Percentiles rank a stretch among this genome's conserved stretches.
These are phyloP conservation scores for Aspergillus pseudonomiae DNA, from an alignment of 2,329 filamentous ascomycete species.

Conservation along the genomic window DNA sequence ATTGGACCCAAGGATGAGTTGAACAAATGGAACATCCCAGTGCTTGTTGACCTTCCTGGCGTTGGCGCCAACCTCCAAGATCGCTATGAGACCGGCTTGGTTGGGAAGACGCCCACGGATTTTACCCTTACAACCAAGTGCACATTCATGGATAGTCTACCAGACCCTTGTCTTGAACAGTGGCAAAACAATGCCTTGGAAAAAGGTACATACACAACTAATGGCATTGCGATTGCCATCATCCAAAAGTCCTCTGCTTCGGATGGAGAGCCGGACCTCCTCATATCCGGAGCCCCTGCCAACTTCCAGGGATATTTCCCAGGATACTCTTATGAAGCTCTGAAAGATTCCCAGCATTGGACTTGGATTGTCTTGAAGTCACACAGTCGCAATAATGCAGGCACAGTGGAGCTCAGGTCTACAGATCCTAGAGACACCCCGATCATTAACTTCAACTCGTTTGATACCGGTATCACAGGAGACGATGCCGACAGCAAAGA, in stretches of 20 bases:
- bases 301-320: slow-evolving; percentile 57
- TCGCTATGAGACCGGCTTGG: slow-evolving; percentile 59
- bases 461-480: slow-evolving; percentile 38
- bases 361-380: slow-evolving; percentile 59
- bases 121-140: slow-evolving; percentile 36
- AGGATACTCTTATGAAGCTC: slow-evolving; percentile 46
- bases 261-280: slow-evolving; percentile 54
- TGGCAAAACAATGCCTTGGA: slow-evolving; percentile 44
- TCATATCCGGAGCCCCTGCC: slow-evolving; percentile 59
- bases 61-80: slow-evolving; percentile 67
- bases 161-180: slow-evolving; percentile 48
- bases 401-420: slow-evolving; percentile 63
- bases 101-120: slow-evolving; percentile 46
- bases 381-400: slow-evolving; percentile 63
- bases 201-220: slow-evolving; percentile 51
- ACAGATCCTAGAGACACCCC: slow-evolving; percentile 66
- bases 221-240: slow-evolving; percentile 58
- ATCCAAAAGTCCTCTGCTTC: slow-evolving; percentile 39
- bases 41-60: slow-evolving; percentile 59
- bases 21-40: slow-evolving; percentile 52
- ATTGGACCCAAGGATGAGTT: slow-evolving; percentile 60
- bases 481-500: slow-evolving; percentile 54
- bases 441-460: slow-evolving; percentile 64
- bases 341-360: slow-evolving; percentile 46
- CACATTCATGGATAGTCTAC: slow-evolving; percentile 29